Conservation (phyloP, 352 stramenopile genomes). For the Phytopythium cucurbitacearum region DNA sequence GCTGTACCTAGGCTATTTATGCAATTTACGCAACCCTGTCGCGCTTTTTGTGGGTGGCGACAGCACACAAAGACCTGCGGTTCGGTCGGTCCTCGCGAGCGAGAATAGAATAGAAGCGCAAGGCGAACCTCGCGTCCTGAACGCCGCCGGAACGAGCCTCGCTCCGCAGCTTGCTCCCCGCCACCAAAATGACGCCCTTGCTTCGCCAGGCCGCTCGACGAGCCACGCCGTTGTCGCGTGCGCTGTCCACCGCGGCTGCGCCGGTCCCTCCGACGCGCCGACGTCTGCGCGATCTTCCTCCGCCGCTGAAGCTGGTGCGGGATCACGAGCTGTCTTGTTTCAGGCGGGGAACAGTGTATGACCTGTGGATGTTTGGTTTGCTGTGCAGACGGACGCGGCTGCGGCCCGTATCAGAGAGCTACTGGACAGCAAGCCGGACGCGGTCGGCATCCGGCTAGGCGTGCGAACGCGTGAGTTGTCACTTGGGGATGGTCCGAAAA, state of each 20-base stretch:
- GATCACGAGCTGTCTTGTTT: neutral
- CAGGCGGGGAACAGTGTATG: neutral
- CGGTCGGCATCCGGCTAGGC: conserved; percentile 94
- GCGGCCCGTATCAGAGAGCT: conserved; percentile 86
- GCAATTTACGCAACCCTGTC: no score
- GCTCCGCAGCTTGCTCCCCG: neutral
- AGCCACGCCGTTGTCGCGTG: conserved; percentile 8
- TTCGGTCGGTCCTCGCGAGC: no score
- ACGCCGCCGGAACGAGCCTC: no score
- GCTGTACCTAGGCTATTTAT: no score
- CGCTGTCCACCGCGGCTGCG: conserved; percentile 38
- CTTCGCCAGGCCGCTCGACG: conserved; percentile 20
- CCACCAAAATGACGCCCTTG: conserved; percentile 24
- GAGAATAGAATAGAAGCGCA: neutral
- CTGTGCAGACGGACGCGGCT: conserved; percentile 81
- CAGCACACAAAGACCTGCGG: no score
- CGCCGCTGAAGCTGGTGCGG: conserved; percentile 71
- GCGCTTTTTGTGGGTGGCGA: no score
- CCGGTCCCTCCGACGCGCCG: conserved; percentile 36
- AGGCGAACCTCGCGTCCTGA: neutral
- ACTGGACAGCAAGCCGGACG: conserved; percentile 78
- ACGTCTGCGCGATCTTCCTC: conserved; percentile 60
- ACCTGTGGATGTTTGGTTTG: neutral
- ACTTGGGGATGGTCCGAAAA: neutral
- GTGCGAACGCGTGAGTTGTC: conserved; percentile 88